These are phyloP conservation scores for Phytophthora constricta DNA, from an alignment of 352 stramenopile species.

Conservation along the genomic window DNA sequence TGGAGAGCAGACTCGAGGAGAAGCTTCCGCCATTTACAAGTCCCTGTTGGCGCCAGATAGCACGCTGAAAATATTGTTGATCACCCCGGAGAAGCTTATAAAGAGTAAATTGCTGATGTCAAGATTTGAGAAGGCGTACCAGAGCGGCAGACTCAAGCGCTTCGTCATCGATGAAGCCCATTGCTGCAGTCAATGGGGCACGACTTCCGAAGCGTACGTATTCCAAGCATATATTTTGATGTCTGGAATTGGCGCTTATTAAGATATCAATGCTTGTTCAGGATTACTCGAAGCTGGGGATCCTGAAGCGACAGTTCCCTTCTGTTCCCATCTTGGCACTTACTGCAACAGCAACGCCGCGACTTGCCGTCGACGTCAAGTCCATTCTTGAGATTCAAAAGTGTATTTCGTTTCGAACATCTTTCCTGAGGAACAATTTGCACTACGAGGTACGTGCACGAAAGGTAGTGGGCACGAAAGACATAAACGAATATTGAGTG, in stretches of 20 bases:
- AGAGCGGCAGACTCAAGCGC: constrained; percentile 75
- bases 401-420: constrained; percentile 89
- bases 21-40: constrained; percentile 73
- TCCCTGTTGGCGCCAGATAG: constrained; percentile 78
- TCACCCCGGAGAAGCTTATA: constrained; percentile 93
- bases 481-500: constrained; percentile 3
- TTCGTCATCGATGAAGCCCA: constrained; percentile 95
- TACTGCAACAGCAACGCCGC: constrained; percentile 86
- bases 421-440: constrained; percentile 92
- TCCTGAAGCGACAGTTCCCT: constrained; percentile 91
- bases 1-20: constrained; percentile 56
- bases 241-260: not conserved
- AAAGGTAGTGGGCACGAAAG: constrained; percentile 24
- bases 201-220: constrained; percentile 75
- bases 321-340: constrained; percentile 91
- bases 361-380: constrained; percentile 78
- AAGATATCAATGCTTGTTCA: constrained; percentile 18
- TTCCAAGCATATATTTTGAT: not conserved
- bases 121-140: constrained; percentile 91
- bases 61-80: constrained; percentile 84
- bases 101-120: constrained; percentile 90
- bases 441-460: constrained; percentile 77
- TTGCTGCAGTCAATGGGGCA: constrained; percentile 86
- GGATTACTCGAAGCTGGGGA: constrained; percentile 94
- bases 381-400: constrained; percentile 74